Evolutionary conservation across 2,329 filamentous ascomycete genomes (phyloP).

Genomic region (Talaromyces atroroseus): DNA sequence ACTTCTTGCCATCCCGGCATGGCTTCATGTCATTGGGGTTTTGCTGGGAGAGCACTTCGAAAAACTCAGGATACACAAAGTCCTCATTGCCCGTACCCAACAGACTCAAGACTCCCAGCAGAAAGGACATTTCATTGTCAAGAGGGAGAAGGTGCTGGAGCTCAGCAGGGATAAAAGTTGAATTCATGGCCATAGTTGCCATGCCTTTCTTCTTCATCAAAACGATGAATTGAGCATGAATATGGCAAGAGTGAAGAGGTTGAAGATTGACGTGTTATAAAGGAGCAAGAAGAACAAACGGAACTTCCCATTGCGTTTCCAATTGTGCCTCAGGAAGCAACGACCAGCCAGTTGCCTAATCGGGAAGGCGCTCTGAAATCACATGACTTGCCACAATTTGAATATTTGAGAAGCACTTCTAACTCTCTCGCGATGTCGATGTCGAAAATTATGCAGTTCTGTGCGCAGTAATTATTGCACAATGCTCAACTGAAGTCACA

Average conservation of each 20-base stretch:
- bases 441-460: not conserved
- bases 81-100: not conserved
- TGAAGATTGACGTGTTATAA: not conserved
- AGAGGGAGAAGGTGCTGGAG: not conserved
- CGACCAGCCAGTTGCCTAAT: not conserved
- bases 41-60: not conserved
- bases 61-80: not conserved
- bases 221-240: not conserved
- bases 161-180: not conserved
- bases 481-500: not conserved
- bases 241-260: not conserved
- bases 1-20: not conserved
- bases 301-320: not conserved
- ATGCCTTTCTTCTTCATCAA: not conserved
- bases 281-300: not conserved
- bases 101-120: not conserved
- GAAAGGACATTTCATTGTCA: not conserved
- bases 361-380: not conserved
- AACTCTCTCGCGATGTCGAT: not conserved
- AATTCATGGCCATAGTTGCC: not conserved
- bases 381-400: not conserved
- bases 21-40: not conserved
- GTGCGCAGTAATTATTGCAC: not conserved
- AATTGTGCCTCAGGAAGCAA: not conserved
- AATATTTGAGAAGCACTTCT: not conserved